phyloP scores from a whole-genome alignment of 2,329 filamentous ascomycete genomes.

The Aspergillus neoniger region DNA sequence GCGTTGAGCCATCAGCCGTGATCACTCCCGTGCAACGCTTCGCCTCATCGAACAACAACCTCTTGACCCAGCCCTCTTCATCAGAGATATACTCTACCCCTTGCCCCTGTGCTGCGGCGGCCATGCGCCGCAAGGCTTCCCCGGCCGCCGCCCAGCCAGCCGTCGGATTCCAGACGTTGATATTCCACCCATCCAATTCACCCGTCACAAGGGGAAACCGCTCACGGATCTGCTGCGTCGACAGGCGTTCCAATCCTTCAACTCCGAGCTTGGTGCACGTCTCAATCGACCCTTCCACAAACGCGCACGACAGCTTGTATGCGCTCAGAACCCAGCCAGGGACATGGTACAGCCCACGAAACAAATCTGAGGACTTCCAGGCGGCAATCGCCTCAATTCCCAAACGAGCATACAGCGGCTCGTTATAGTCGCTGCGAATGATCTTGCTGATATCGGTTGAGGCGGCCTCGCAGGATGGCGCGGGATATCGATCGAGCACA shows the following conservation, averaged over 20 bases:
- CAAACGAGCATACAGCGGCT: neutral
- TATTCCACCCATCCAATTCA: neutral
- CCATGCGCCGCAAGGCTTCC: neutral
- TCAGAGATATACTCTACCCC: constrained; percentile 2
- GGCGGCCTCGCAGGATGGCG: constrained; percentile 5
- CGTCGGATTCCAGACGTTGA: neutral
- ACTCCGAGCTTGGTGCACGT: neutral
- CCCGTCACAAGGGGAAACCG: neutral
- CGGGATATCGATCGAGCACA: neutral
- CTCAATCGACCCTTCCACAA: constrained; percentile 2
- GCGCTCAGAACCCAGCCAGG: constrained; percentile 6
- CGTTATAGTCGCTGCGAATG: constrained; percentile 6
- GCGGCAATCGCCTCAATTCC: neutral
- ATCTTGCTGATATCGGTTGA: constrained; percentile 7
- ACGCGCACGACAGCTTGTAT: neutral
- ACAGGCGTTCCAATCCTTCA: neutral
- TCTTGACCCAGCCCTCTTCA: neutral
- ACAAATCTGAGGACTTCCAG: neutral
- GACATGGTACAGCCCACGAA: neutral
- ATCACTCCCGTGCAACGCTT: neutral
- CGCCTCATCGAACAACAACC: neutral
- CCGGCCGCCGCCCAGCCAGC: neutral
- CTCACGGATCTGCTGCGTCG: neutral
- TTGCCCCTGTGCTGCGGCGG: neutral
- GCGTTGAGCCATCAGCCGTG: neutral